Evolutionary conservation across 768 basidiomycete genomes (phyloP).

Genomic region (Fomitopsis pulvina): DNA sequence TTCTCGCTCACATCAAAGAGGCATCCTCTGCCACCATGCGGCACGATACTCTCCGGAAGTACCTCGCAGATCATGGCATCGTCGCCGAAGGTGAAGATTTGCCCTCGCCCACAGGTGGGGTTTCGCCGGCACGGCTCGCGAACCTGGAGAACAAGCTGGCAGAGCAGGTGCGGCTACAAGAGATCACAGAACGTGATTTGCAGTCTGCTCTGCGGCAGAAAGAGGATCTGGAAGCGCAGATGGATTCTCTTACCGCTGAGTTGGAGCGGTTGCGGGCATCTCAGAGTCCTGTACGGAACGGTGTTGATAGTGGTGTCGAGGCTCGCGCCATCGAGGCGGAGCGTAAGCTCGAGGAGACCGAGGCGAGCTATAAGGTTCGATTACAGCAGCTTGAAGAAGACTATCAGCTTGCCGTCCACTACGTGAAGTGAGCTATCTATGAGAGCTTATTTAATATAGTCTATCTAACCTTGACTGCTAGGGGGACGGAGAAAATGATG

Average conservation of each 20-base stretch:
- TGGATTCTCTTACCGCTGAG: constrained; percentile 55
- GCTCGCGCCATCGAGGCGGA: constrained; percentile 63
- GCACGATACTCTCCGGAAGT: constrained; percentile 72
- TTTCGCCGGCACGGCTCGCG: constrained; percentile 39
- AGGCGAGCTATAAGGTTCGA: constrained; percentile 69
- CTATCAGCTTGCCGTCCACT: constrained; percentile 94
- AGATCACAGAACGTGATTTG: constrained; percentile 72
- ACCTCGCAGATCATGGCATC: constrained; percentile 86
- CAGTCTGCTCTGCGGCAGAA: constrained; percentile 57
- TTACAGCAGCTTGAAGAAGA: constrained; percentile 91
- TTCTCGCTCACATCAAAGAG: constrained; percentile 58
- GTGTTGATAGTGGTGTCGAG: constrained; percentile 32
- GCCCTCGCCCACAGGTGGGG: constrained; percentile 26
- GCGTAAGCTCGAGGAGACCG: constrained; percentile 71
- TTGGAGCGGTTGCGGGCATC: constrained; percentile 59
- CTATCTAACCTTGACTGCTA: constrained; percentile 25
- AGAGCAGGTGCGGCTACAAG: constrained; percentile 65
- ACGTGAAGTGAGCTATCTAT: constrained; percentile 74
- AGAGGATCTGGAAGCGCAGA: constrained; percentile 69
- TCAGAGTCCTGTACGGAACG: constrained; percentile 41
- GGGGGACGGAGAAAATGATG: constrained; percentile 98
- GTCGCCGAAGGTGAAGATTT: constrained; percentile 68
- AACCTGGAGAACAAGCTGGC: constrained; percentile 78
- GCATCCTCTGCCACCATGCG: constrained; percentile 67
- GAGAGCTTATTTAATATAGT: constrained; percentile 6